A percentile compares a stretch with the other conserved stretches of the same genome.
Evolutionary conservation across 371 early-diverging fungal species (phyloP).

Genomic region (Synchytrium microbalum): DNA sequence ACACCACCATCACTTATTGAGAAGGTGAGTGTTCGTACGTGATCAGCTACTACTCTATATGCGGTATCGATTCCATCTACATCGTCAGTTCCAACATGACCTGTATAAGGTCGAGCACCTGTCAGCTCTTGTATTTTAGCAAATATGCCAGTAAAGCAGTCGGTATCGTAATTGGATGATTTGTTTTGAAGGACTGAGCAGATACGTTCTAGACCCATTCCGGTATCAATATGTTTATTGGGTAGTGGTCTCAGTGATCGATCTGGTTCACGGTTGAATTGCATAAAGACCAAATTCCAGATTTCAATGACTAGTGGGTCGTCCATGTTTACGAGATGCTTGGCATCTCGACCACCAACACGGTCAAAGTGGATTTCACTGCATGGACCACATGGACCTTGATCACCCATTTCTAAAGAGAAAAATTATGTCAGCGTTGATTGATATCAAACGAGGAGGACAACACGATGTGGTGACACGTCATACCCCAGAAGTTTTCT

Average conservation of each 20-base stretch:
- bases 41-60: slow-evolving; percentile 99
- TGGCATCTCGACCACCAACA: slow-evolving; percentile 94
- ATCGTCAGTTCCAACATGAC: slow-evolving; percentile 86
- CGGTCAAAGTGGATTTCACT: slow-evolving; percentile 99
- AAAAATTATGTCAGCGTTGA: background rate
- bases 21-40: slow-evolving; percentile 96
- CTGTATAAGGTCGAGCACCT: slow-evolving; percentile 74
- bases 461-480: slow-evolving; percentile 1
- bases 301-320: slow-evolving; percentile 99
- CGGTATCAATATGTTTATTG: slow-evolving; percentile 98
- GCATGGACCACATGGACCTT: slow-evolving; percentile 99
- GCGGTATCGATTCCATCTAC: slow-evolving; percentile 94
- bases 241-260: slow-evolving; percentile 85
- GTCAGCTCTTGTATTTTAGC: slow-evolving; percentile 75
- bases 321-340: slow-evolving; percentile 94
- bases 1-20: slow-evolving; percentile 95
- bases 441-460: background rate
- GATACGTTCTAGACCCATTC: slow-evolving; percentile 98
- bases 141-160: slow-evolving; percentile 86
- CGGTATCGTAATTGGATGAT: slow-evolving; percentile 98
- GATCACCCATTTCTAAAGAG: slow-evolving; percentile 92
- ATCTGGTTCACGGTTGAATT: slow-evolving; percentile 97
- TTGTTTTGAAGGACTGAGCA: slow-evolving; percentile 95
- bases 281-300: slow-evolving; percentile 99
- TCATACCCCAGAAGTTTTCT: slow-evolving; percentile 99